These are phyloP conservation scores for Pseudogymnoascus sp. DNA, from an alignment of 2,329 filamentous ascomycete species.

Conservation along the genomic window DNA sequence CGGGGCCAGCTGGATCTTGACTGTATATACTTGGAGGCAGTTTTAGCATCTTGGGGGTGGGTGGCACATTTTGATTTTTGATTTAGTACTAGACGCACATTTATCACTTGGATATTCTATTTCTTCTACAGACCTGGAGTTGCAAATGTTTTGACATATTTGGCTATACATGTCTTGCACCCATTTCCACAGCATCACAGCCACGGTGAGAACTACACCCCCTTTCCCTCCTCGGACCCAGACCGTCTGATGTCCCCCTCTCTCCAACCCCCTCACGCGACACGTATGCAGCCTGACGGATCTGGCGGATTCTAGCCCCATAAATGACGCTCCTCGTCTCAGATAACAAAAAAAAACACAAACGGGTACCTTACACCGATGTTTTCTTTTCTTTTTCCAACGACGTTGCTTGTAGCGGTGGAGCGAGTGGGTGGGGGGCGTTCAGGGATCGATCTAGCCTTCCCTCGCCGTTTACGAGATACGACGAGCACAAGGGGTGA, in stretches of 20 bases:
- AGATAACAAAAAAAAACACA: not conserved
- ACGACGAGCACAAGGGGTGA: too few species aligned
- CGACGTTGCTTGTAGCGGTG: not conserved
- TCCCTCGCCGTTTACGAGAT: too few species aligned
- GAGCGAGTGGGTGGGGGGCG: not conserved
- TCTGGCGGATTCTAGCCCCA: not conserved
- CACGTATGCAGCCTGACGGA: not conserved
- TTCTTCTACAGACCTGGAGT: not conserved
- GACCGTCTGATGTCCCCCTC: not conserved
- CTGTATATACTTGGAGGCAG: not conserved
- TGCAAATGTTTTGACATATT: too few species aligned
- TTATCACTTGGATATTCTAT: not conserved
- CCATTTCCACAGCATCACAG: too few species aligned
- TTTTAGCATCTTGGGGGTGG: not conserved
- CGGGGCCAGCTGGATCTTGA: not conserved
- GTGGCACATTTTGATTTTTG: not conserved
- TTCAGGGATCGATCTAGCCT: not conserved
- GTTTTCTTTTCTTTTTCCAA: not conserved
- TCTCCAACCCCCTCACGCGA: constrained; percentile 4
- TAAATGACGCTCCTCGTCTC: not conserved
- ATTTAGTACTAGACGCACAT: not conserved
- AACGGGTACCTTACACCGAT: constrained; percentile 3
- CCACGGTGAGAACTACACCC: not conserved
- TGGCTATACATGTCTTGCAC: too few species aligned
- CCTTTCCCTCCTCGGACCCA: not conserved